A percentile compares a stretch with the other conserved stretches of the same genome.
phyloP scores from a whole-genome alignment of 352 stramenopile genomes.

The Phytophthora meadii region DNA sequence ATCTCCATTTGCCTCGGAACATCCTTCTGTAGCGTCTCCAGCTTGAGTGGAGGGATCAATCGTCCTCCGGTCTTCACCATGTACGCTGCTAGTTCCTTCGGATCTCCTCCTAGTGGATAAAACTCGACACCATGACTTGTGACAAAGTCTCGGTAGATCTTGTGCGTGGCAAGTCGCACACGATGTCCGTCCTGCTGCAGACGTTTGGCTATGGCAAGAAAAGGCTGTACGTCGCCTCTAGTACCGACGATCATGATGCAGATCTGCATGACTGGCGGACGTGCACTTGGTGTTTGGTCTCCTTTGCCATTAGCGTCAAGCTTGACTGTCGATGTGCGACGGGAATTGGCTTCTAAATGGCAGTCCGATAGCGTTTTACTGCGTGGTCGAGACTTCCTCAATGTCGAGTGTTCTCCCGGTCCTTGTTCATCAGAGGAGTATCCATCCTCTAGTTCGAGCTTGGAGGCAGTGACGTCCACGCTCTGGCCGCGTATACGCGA shows the following conservation, averaged over 20 bases:
- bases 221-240: constrained; percentile 82
- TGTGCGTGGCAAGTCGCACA: constrained; percentile 91
- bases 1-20: constrained; percentile 89
- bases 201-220: constrained; percentile 80
- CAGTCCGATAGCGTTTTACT: constrained; percentile 33
- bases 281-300: background rate
- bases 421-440: constrained; percentile 29
- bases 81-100: constrained; percentile 82
- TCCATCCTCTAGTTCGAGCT: constrained; percentile 16
- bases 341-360: constrained; percentile 21
- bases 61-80: constrained; percentile 89
- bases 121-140: constrained; percentile 72
- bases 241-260: constrained; percentile 92
- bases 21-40: constrained; percentile 60
- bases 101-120: constrained; percentile 72
- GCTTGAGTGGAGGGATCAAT: constrained; percentile 65
- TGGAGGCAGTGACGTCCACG: constrained; percentile 6
- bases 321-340: constrained; percentile 19
- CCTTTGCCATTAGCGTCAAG: constrained; percentile 1
- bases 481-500: constrained; percentile 13
- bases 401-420: constrained; percentile 23
- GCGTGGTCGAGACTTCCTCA: constrained; percentile 17
- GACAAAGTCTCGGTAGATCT: constrained; percentile 85
- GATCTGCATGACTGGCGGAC: constrained; percentile 61
- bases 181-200: constrained; percentile 87